A percentile compares a stretch with the other conserved stretches of the same genome.
phyloP scores from a whole-genome alignment of 2,329 filamentous ascomycete genomes.

The Xylariomycetidae sp. region DNA sequence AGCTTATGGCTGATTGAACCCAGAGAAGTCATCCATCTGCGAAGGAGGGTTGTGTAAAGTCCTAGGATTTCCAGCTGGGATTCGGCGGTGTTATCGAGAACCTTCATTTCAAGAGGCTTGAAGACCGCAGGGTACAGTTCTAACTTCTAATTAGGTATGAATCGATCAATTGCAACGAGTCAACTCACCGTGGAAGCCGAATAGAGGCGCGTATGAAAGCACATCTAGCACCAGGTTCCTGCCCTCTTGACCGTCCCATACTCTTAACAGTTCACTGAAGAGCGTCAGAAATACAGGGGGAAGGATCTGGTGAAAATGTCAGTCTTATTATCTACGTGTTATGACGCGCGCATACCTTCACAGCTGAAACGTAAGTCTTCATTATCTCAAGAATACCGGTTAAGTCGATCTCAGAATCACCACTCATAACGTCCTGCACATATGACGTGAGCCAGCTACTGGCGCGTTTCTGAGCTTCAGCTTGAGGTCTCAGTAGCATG shows the following conservation, averaged over 20 bases:
- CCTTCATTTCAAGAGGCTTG: constrained; percentile 43
- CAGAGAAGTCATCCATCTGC: constrained; percentile 50
- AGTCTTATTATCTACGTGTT: too few relatives aligned
- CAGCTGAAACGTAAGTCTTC: constrained; percentile 49
- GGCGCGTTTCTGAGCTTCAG: constrained; percentile 46
- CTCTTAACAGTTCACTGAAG: constrained; percentile 46
- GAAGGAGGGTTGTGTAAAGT: constrained; percentile 65
- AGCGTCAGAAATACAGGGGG: constrained; percentile 46
- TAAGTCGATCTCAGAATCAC: constrained; percentile 45
- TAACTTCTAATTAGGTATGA: constrained; percentile 25
- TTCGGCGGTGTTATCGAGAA: constrained; percentile 43
- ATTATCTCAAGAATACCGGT: constrained; percentile 52
- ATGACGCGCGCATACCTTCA: too few relatives aligned
- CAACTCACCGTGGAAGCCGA: constrained; percentile 52
- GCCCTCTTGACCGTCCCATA: constrained; percentile 59
- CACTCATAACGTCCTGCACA: constrained; percentile 50
- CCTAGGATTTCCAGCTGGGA: constrained; percentile 57
- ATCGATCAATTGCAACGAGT: too few relatives aligned
- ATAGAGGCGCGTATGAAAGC: constrained; percentile 50
- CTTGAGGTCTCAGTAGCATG: constrained; percentile 57
- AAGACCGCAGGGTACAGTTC: constrained; percentile 48
- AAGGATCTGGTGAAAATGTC: constrained; percentile 33
- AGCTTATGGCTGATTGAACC: constrained; percentile 34
- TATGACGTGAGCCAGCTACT: constrained; percentile 55
- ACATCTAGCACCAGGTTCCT: constrained; percentile 52